Base-by-base conservation (phyloP, 192 early-diverging fungal genomes). In the Rhizophagus sp. region DNA sequence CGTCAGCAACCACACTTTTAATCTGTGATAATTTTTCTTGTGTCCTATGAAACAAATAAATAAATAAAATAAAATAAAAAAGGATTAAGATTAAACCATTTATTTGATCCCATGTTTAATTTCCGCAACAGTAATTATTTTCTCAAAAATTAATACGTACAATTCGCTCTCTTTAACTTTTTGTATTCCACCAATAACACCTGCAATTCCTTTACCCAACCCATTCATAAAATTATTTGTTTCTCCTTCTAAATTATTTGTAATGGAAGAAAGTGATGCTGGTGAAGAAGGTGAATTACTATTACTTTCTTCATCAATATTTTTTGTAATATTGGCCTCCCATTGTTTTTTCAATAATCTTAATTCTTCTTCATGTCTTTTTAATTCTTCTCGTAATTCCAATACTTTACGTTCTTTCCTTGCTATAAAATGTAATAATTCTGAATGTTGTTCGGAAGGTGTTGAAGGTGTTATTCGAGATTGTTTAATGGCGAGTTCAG, bases 331-430 rank as follows among this genome's bases (percentile, higher is more conserved):
- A n/a, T 63, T 65, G 25, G 62, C 15, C 22, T 76, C 62, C 75
- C 75, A 76, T 76, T 61, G 75, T 22, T 76, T 49, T 41, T 64
- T 76, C 25, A 76, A 65, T 65, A 76, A 65, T 62, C 36, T 22
- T 64, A 76, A 76, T 64, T 76, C 75, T 22, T 76, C 75, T 76
- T 76, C 75, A 41, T 76, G 75, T 64, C 52, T 39, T 41, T 39
- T 49, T 34, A 76, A 44, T 39, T 76, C 75, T 76, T 76, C 75
- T 65, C 33, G 22, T 34, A 76, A 49, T 61, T 76, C 75, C 9
- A 64, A 34, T 41, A 76, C 49, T 76, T 65, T 62, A 44, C 75
- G 61, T 64, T 76, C 75, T 41, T 76, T 76, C 3, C 39, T 62
- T n/a, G 75, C 75, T 27, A 76, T 76, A 76, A 76, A 76, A 25